Evolutionary conservation across 805 yeast species (phyloP).

Genomic region (Candida broadrunensis): DNA sequence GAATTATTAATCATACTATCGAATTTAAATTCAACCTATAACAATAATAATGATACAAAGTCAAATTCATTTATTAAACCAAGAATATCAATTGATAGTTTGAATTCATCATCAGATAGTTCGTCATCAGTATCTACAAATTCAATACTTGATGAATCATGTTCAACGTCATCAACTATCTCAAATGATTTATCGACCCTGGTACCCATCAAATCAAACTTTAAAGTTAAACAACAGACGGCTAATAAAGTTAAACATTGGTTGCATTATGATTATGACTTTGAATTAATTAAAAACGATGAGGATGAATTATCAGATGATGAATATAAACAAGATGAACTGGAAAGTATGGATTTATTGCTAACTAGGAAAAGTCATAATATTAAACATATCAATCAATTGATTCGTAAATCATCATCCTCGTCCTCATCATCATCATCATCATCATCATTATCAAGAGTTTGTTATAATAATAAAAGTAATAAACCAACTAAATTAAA

Average conservation of each 20-base stretch:
- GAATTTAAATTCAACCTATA: neutral
- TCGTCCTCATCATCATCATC: slow-evolving; percentile 5
- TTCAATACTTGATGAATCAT: neutral
- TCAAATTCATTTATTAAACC: neutral
- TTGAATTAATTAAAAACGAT: slow-evolving; percentile 15
- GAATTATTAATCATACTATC: slow-evolving; percentile 12
- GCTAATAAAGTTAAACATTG: slow-evolving; percentile 17
- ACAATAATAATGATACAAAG: neutral
- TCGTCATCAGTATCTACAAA: neutral
- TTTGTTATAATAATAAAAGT: slow-evolving; percentile 23
- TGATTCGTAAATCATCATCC: slow-evolving; percentile 9
- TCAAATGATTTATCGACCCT: neutral
- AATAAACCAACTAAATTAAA: slow-evolving; percentile 10
- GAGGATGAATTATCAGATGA: slow-evolving; percentile 12
- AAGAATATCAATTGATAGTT: neutral
- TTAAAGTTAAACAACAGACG: neutral
- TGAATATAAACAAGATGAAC: neutral
- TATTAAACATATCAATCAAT: slow-evolving; percentile 19
- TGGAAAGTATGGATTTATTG: neutral
- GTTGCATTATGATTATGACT: slow-evolving; percentile 32
- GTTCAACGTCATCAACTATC: neutral
- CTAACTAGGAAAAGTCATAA: slow-evolving; percentile 12
- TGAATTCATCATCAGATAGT: neutral
- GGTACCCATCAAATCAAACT: neutral
- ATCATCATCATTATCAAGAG: slow-evolving; percentile 10